These are phyloP conservation scores for Polytrichum commune DNA, from an alignment of 225 moss, liverwort and hornwort genomes.

Conservation along the genomic window DNA sequence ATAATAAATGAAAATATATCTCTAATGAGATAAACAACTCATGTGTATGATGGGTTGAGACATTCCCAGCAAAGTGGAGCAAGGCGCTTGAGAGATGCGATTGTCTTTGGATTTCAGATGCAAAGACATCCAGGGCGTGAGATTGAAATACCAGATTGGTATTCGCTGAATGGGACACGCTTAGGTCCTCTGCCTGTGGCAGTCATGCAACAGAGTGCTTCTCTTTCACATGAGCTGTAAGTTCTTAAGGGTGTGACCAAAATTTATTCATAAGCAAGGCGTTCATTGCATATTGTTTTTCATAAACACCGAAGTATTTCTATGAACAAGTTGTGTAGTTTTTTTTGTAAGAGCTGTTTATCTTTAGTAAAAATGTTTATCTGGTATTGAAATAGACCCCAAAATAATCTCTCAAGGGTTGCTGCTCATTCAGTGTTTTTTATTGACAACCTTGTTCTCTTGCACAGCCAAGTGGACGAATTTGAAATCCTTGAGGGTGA, in stretches of 20 bases:
- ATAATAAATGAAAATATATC: too few relatives aligned
- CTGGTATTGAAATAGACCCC: too few relatives aligned
- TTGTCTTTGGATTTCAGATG: conserved; percentile 80
- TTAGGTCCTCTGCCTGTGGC: conserved; percentile 28
- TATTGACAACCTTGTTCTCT: conserved; percentile 14
- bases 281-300: too few relatives aligned
- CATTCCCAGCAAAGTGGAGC: conserved; percentile 58
- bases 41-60: conserved; percentile 4
- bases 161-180: conserved; percentile 39
- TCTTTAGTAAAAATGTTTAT: too few relatives aligned
- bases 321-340: too few relatives aligned
- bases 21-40: too few relatives aligned
- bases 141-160: conserved; percentile 76
- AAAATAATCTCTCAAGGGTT: too few relatives aligned
- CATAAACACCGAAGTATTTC: too few relatives aligned
- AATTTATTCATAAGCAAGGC: too few relatives aligned
- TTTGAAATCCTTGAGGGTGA: conserved; percentile 74
- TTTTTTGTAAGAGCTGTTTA: too few relatives aligned
- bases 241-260: conserved; percentile 10
- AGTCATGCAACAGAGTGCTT: conserved; percentile 14
- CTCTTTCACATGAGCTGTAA: conserved; percentile 15
- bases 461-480: conserved; percentile 30
- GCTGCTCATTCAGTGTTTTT: too few relatives aligned
- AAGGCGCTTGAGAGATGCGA: conserved; percentile 77
- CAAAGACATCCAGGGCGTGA: conserved; percentile 75